phyloP scores from a whole-genome alignment of 1,139 yeast species.

The Pichia sp. region DNA sequence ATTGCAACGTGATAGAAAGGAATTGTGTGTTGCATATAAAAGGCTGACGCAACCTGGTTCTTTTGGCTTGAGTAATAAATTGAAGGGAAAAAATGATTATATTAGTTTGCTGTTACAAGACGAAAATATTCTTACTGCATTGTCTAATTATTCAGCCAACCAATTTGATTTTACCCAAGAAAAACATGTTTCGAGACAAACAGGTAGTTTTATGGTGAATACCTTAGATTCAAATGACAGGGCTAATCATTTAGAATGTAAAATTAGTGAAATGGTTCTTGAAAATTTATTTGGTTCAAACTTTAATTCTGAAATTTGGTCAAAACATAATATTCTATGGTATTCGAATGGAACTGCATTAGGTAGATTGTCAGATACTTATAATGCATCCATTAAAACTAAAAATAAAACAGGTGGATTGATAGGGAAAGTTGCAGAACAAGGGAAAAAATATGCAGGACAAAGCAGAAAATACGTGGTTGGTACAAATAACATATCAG shows the following conservation, averaged over 20 bases:
- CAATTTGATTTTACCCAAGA: constrained; percentile 47
- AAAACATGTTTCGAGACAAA: constrained; percentile 55
- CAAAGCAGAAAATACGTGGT: constrained; percentile 41
- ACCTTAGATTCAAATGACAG: constrained; percentile 63
- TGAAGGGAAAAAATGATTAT: constrained; percentile 11
- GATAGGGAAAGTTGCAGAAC: constrained; percentile 32
- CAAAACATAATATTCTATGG: constrained; percentile 57
- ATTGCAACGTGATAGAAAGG: constrained; percentile 11
- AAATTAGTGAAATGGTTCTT: constrained; percentile 56
- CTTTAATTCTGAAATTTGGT: constrained; percentile 37
- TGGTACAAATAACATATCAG: constrained; percentile 25
- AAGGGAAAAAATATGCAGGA: constrained; percentile 38
- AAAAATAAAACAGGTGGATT: constrained; percentile 37
- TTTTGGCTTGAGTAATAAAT: constrained; percentile 3
- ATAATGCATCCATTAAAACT: constrained; percentile 29
- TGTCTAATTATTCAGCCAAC: constrained; percentile 57
- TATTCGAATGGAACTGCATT: constrained; percentile 49
- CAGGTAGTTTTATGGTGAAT: constrained; percentile 61
- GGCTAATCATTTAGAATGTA: constrained; percentile 52
- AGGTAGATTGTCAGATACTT: constrained; percentile 38
- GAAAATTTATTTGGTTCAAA: constrained; percentile 44
- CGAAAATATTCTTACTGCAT: constrained; percentile 23
- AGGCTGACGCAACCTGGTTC: constrained; percentile 32
- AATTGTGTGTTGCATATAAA: constrained; percentile 12
- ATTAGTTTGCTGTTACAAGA: constrained; percentile 11